Conservation (phyloP, 2,329 filamentous ascomycete genomes). For the Aphanocladium album region DNA sequence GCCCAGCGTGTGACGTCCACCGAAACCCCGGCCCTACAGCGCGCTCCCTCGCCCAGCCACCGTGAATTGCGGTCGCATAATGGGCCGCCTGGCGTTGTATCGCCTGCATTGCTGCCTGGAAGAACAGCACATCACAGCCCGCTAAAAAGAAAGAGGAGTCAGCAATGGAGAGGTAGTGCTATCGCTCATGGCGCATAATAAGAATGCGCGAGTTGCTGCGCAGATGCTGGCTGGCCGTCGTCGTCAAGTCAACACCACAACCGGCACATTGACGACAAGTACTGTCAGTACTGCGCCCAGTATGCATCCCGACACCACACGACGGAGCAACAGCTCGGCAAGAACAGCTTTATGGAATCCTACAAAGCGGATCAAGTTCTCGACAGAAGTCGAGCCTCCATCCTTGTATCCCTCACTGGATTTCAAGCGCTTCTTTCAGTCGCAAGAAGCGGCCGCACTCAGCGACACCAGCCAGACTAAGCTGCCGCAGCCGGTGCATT, state of each 20-base stretch:
- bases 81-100: background rate
- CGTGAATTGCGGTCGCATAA: slow-evolving; percentile 8
- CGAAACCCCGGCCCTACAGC: background rate
- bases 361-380: slow-evolving; percentile 27
- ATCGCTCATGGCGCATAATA: background rate
- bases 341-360: slow-evolving; percentile 24
- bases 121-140: background rate
- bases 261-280: background rate
- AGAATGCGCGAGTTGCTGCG: slow-evolving; percentile 2
- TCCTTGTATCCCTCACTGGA: slow-evolving; percentile 21
- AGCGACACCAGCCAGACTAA: background rate
- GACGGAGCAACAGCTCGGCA: background rate
- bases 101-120: slow-evolving; percentile 11
- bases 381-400: slow-evolving; percentile 18
- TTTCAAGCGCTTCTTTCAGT: slow-evolving; percentile 6
- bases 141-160: background rate
- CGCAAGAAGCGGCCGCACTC: background rate
- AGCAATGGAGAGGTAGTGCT: background rate
- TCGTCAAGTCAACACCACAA: background rate
- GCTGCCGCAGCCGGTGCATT: background rate
- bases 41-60: slow-evolving; percentile 2
- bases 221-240: background rate
- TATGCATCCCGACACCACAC: background rate
- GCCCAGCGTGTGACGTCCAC: background rate
- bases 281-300: background rate